Base-by-base conservation (phyloP, 129 eudicot species). In the Escallonia rubra region DNA sequence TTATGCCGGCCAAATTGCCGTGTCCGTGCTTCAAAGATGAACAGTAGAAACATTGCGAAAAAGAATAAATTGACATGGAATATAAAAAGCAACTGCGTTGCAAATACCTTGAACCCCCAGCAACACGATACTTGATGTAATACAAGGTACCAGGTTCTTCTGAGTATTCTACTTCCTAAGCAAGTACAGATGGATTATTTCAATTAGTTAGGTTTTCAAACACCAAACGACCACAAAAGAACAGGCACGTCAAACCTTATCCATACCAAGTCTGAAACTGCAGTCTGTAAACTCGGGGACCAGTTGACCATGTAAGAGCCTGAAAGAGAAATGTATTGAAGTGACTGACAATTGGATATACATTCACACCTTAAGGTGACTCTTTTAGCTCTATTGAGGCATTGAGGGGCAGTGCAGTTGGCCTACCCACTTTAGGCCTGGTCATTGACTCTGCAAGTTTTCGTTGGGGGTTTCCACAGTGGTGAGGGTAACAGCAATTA, bases 241-340 rank as follows among this genome's bases (percentile, higher is more conserved):
- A 8, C 41, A 40, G 7, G 65, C 63, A 43, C 50, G 62, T 68
- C 43, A 55, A 51, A 74, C 39, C 42, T 1, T 23, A 74, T 41
- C 49, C 69, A 50, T 93, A 93, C 99, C 96, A 93, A 79, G 83
- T 93, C 99, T 66, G 99, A 93, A 73, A 93, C 96, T 65, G 99
- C 99, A 63, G 99, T 93, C 69, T 93, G 99, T 61, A 93, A 82
- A 74, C 82, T 86, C 7, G 99, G 99, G 11, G 99, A 93, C 99
- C 99, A 93, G 83, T 93, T 93, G 61, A 93, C 99, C 96, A 93
- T 84, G 78, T 93, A 93, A 59, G 99, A 93, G 61, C 99, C 99
- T 93, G 86, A 60, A 86, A 84, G n/a, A 66, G 44, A 63, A 10
- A 61, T 23, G 57, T 16, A 63, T 65, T 38, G n/a, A 44, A 12